phyloP scores from a whole-genome alignment of 1,284 basidiomycete genomes.

The Cryptococcus floricola region DNA sequence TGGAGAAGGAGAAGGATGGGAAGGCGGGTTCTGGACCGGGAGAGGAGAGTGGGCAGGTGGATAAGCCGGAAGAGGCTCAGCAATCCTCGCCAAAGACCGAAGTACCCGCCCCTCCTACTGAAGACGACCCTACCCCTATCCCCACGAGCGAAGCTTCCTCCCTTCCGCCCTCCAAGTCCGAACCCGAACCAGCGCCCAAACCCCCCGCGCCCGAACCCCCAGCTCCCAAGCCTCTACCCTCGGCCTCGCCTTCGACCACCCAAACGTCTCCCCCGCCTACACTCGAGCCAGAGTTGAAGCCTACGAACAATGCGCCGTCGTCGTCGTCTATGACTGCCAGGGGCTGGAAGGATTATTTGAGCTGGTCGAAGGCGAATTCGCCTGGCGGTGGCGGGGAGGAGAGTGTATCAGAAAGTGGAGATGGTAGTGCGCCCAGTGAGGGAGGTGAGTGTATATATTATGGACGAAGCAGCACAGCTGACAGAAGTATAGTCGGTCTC shows the following conservation, averaged over 20 bases:
- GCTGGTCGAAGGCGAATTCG: neutral
- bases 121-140: too few relatives aligned
- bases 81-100: too few relatives aligned
- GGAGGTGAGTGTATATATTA: neutral
- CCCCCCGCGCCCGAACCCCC: neutral
- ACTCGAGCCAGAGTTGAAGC: neutral
- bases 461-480: neutral
- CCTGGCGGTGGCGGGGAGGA: neutral
- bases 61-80: too few relatives aligned
- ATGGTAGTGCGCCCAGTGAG: neutral
- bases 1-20: too few relatives aligned
- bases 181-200: neutral
- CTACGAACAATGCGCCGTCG: neutral
- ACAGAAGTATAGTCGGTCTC: neutral
- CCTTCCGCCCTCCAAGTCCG: neutral
- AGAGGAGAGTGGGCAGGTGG: too few relatives aligned
- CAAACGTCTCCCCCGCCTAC: neutral
- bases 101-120: too few relatives aligned
- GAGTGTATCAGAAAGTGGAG: neutral
- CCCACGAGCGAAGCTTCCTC: too few relatives aligned
- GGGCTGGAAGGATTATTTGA: slow-evolving; percentile 10
- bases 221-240: neutral
- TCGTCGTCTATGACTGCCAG: neutral
- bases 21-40: too few relatives aligned
- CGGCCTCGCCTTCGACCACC: neutral